These are phyloP conservation scores for Rachicladosporium sp. DNA, from an alignment of 2,329 filamentous ascomycete genomes.

Conservation along the genomic window DNA sequence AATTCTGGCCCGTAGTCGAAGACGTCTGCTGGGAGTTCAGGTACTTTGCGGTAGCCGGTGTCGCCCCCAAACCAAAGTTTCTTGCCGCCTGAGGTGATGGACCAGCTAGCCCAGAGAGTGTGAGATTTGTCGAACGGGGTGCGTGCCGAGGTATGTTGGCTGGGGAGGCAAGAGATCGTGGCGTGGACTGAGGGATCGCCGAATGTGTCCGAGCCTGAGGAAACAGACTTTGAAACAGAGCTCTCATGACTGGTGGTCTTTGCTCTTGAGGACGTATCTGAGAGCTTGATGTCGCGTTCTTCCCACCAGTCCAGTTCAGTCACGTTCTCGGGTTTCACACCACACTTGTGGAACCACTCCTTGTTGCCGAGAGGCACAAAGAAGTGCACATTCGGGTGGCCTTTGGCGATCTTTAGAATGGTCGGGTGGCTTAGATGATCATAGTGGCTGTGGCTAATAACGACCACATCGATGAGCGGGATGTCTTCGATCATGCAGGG, in stretches of 20 bases:
- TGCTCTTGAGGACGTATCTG: constrained; percentile 39
- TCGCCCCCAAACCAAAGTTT: constrained; percentile 81
- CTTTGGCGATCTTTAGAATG: constrained; percentile 55
- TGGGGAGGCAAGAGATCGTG: constrained; percentile 65
- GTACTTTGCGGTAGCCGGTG: constrained; percentile 77
- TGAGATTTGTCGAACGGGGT: constrained; percentile 55
- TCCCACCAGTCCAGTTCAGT: constrained; percentile 97
- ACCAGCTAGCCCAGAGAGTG: constrained; percentile 86
- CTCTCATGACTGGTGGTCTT: constrained; percentile 43
- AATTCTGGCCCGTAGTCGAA: constrained; percentile 62
- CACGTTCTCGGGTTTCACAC: constrained; percentile 51
- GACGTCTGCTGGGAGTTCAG: constrained; percentile 44
- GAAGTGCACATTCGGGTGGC: constrained; percentile 70
- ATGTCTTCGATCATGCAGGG: constrained; percentile 70
- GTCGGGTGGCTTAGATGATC: constrained; percentile 77
- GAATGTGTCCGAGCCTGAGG: constrained; percentile 1
- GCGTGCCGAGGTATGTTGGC: constrained; percentile 69
- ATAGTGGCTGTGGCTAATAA: constrained; percentile 87
- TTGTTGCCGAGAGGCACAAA: constrained; percentile 77
- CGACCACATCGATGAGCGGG: constrained; percentile 57
- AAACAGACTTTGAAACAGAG: background rate
- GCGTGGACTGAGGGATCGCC: constrained; percentile 47
- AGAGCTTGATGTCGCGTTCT: constrained; percentile 58
- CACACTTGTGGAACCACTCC: constrained; percentile 67
- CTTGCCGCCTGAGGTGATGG: constrained; percentile 56